A percentile compares a stretch with the other conserved stretches of the same genome.
These are phyloP conservation scores for Apodospora peruviana DNA, from an alignment of 495 filamentous ascomycete genomes.

Conservation along the genomic window DNA sequence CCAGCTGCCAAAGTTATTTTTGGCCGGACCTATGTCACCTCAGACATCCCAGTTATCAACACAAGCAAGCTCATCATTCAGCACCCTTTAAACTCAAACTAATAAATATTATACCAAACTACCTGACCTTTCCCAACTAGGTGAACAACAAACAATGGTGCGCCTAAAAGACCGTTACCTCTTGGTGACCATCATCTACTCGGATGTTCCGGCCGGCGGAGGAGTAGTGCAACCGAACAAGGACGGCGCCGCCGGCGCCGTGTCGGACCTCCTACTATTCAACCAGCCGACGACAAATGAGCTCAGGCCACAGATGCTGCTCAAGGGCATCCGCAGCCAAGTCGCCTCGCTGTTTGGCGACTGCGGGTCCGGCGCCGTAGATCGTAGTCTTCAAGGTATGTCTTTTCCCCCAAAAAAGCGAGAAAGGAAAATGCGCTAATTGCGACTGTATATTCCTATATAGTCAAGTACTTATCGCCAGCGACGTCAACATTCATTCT, in stretches of 20 bases:
- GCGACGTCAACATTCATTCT: conserved; percentile 94
- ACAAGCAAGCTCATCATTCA: no score
- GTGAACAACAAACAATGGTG: conserved; percentile 79
- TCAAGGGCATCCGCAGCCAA: conserved; percentile 61
- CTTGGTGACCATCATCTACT: conserved; percentile 86
- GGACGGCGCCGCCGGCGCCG: conserved; percentile 21
- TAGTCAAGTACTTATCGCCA: conserved; percentile 88
- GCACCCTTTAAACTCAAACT: no score
- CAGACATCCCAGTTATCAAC: no score
- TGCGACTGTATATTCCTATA: neutral
- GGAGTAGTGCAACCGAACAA: conserved; percentile 9
- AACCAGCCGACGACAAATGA: conserved; percentile 68
- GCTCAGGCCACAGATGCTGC: conserved; percentile 57
- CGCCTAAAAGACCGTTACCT: conserved; percentile 94
- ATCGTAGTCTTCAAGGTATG: conserved; percentile 60
- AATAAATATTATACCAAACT: no score
- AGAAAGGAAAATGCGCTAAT: neutral
- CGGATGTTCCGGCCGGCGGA: conserved; percentile 44
- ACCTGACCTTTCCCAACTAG: no score
- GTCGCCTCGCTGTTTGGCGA: conserved; percentile 80
- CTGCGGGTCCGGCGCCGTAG: conserved; percentile 68
- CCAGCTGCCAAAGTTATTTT: no score
- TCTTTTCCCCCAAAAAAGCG: conserved; percentile 4
- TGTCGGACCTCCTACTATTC: conserved; percentile 60
- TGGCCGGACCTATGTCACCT: no score